Percentiles rank a stretch among this genome's conserved stretches.
Conservation (phyloP, 2,329 filamentous ascomycete species). For the Alternaria sp. region DNA sequence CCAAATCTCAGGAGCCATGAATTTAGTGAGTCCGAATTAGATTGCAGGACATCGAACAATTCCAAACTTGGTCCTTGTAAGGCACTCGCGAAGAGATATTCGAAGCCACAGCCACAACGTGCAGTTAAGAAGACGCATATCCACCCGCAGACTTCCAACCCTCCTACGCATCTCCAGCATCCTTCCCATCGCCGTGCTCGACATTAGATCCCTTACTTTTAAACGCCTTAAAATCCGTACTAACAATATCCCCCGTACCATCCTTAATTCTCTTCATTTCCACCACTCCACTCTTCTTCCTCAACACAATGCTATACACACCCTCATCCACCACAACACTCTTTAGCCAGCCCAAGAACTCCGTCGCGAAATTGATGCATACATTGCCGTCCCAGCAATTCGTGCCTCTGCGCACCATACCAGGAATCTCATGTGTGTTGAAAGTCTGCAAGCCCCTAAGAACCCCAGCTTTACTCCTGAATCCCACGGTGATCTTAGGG, state of each 20-base stretch:
- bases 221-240: slow-evolving; percentile 80
- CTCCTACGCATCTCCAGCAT: neutral
- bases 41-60: too few relatives aligned
- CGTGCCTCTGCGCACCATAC: slow-evolving; percentile 73
- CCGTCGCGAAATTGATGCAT: slow-evolving; percentile 88
- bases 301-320: slow-evolving; percentile 80
- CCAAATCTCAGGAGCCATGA: neutral
- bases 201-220: slow-evolving; percentile 15
- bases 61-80: neutral
- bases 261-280: slow-evolving; percentile 79
- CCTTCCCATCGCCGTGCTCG: neutral
- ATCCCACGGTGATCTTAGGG: slow-evolving; percentile 89
- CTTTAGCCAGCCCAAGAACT: slow-evolving; percentile 78
- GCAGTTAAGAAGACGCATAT: neutral
- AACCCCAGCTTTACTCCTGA: slow-evolving; percentile 76
- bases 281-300: slow-evolving; percentile 69
- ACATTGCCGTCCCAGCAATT: slow-evolving; percentile 88
- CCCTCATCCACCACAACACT: slow-evolving; percentile 71
- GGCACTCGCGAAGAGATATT: neutral
- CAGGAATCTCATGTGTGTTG: slow-evolving; percentile 79
- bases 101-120: neutral
- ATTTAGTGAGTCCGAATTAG: too few relatives aligned
- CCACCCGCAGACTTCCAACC: too few relatives aligned
- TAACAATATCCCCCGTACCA: slow-evolving; percentile 79
- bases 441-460: slow-evolving; percentile 78